Conservation (phyloP, 164 flowering plant genomes). For the Santalum album region DNA sequence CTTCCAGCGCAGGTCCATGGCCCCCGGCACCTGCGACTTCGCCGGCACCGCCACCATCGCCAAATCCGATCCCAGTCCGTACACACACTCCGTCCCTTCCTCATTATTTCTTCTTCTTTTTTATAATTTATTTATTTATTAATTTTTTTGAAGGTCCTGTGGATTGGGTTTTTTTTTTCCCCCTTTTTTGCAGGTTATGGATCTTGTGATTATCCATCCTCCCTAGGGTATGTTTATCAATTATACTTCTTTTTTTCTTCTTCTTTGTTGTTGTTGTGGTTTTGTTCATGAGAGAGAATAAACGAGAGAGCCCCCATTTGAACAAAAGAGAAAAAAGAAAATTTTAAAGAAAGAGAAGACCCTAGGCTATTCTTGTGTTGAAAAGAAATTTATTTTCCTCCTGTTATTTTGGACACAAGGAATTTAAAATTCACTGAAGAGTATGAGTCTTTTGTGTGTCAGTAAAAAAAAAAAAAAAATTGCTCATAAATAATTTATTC, state of each 20-base stretch:
- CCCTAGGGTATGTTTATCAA: slow-evolving; percentile 33
- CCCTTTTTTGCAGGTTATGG: slow-evolving; percentile 54
- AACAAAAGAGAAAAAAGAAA: too few relatives aligned
- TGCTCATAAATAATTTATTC: too few relatives aligned
- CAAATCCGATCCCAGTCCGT: slow-evolving; percentile 65
- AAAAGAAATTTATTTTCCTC: too few relatives aligned
- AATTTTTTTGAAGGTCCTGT: too few relatives aligned
- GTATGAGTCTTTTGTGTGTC: too few relatives aligned
- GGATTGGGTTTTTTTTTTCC: not conserved
- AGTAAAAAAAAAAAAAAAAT: too few relatives aligned
- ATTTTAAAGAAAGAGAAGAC: too few relatives aligned
- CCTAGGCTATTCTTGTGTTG: too few relatives aligned
- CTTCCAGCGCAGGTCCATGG: slow-evolving; percentile 45
- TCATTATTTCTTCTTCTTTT: slow-evolving; percentile 2
- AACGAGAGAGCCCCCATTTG: too few relatives aligned
- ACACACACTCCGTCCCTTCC: not conserved
- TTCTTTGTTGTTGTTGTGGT: not conserved
- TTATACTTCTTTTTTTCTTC: not conserved
- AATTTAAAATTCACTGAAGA: too few relatives aligned
- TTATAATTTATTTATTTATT: too few relatives aligned
- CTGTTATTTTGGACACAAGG: too few relatives aligned
- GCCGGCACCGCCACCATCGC: slow-evolving; percentile 63
- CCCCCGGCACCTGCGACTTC: slow-evolving; percentile 68
- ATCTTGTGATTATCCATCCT: slow-evolving; percentile 74
- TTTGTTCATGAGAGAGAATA: not conserved